These are phyloP conservation scores for Penicillium silybi DNA, from an alignment of 495 filamentous ascomycete genomes.

Conservation along the genomic window DNA sequence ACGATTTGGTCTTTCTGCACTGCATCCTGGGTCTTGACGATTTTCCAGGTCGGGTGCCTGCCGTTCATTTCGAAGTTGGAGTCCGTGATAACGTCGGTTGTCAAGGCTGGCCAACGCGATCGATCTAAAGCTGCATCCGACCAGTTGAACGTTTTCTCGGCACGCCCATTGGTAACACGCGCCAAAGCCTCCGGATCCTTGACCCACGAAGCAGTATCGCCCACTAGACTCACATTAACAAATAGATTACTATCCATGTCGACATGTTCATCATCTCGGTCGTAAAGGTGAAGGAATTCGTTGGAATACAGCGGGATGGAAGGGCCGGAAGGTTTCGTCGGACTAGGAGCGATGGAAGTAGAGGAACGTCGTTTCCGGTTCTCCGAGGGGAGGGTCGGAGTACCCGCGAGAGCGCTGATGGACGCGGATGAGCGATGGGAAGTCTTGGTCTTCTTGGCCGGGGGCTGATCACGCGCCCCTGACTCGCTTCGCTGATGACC, in stretches of 20 bases:
- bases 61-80: slow-evolving; percentile 39
- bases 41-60: slow-evolving; percentile 61
- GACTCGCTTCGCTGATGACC: slow-evolving; percentile 47
- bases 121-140: slow-evolving; percentile 52
- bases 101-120: slow-evolving; percentile 47
- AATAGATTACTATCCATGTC: slow-evolving; percentile 57
- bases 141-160: slow-evolving; percentile 48
- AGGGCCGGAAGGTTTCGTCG: slow-evolving; percentile 47
- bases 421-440: slow-evolving; percentile 71
- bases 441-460: slow-evolving; percentile 70
- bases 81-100: slow-evolving; percentile 45
- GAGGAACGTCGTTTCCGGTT: slow-evolving; percentile 52
- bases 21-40: slow-evolving; percentile 58
- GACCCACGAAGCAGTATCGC: slow-evolving; percentile 68
- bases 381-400: slow-evolving; percentile 31
- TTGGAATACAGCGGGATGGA: slow-evolving; percentile 57
- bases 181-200: slow-evolving; percentile 53
- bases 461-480: slow-evolving; percentile 51
- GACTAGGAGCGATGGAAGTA: slow-evolving; percentile 45
- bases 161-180: slow-evolving; percentile 36
- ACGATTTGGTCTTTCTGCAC: slow-evolving; percentile 66
- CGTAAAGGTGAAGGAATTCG: slow-evolving; percentile 68
- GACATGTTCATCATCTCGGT: slow-evolving; percentile 50
- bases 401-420: slow-evolving; percentile 52
- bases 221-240: slow-evolving; percentile 62